A percentile compares a stretch with the other conserved stretches of the same genome.
These are phyloP conservation scores for Cyberlindnera saturnus DNA, from an alignment of 805 yeast species.

Conservation along the genomic window DNA sequence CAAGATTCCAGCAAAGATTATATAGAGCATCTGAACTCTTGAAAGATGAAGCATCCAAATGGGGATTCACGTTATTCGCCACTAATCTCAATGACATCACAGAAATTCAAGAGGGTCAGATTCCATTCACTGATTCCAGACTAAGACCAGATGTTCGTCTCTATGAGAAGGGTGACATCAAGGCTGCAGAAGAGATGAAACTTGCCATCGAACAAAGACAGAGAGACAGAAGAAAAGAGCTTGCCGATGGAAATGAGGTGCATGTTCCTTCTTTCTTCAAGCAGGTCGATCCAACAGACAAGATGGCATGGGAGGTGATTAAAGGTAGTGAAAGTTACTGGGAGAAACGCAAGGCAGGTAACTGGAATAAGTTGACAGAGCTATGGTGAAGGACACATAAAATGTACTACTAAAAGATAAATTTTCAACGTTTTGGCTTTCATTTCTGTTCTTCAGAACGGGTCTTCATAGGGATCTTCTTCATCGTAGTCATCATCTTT, in stretches of 20 bases:
- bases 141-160: constrained; percentile 76
- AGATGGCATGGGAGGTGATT: constrained; percentile 44
- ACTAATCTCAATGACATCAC: constrained; percentile 80
- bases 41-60: constrained; percentile 52
- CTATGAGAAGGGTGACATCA: constrained; percentile 66
- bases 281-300: constrained; percentile 12
- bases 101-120: constrained; percentile 48
- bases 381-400: constrained; percentile 42
- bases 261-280: constrained; percentile 65
- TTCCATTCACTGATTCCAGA: constrained; percentile 89
- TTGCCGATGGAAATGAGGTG: constrained; percentile 37
- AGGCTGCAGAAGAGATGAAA: constrained; percentile 67
- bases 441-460: constrained; percentile 43
- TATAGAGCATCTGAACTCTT: constrained; percentile 74
- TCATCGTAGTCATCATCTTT: constrained; percentile 98
- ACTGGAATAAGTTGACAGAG: constrained; percentile 52
- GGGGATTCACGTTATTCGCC: constrained; percentile 82
- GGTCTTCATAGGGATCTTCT: constrained; percentile 97
- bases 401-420: background rate
- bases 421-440: background rate
- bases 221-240: constrained; percentile 62
- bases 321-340: constrained; percentile 67
- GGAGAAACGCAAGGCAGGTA: constrained; percentile 60
- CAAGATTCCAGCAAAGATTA: constrained; percentile 32
- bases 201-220: constrained; percentile 70